Conservation (phyloP, 345 rosid genomes). For the Pugionium cornutum region DNA sequence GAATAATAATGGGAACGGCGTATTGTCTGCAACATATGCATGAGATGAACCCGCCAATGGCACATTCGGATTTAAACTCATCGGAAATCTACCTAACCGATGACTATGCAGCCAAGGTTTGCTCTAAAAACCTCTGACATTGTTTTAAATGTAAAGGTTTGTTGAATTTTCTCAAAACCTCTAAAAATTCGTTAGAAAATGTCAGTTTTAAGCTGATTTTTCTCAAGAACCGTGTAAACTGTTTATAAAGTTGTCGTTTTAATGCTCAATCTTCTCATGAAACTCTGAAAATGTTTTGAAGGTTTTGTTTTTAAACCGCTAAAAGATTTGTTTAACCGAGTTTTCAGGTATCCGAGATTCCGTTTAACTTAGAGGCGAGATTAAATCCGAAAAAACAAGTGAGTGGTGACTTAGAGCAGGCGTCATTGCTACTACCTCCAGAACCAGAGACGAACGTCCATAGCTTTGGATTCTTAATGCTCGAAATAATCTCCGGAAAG, state of each 20-base stretch:
- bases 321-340: conserved; percentile 16
- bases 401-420: conserved; percentile 51
- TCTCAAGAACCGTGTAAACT: background rate
- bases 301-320: background rate
- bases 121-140: background rate
- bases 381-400: conserved; percentile 41
- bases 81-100: conserved; percentile 62
- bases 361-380: conserved; percentile 41
- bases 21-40: conserved; percentile 94
- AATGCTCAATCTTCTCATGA: background rate
- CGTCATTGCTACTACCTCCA: conserved; percentile 52
- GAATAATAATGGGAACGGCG: conserved; percentile 84
- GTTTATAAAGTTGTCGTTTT: background rate
- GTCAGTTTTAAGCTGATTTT: background rate
- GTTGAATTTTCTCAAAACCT: background rate
- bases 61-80: conserved; percentile 58
- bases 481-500: conserved; percentile 87
- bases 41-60: conserved; percentile 75
- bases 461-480: conserved; percentile 71
- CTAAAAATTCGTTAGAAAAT: background rate
- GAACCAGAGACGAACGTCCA: conserved; percentile 70
- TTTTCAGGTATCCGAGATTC: conserved; percentile 61
- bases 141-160: background rate
- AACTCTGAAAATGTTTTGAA: background rate
- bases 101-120: conserved; percentile 94